phyloP scores from a whole-genome alignment of 306 rosid genomes.

The Fragaria iinumae region DNA sequence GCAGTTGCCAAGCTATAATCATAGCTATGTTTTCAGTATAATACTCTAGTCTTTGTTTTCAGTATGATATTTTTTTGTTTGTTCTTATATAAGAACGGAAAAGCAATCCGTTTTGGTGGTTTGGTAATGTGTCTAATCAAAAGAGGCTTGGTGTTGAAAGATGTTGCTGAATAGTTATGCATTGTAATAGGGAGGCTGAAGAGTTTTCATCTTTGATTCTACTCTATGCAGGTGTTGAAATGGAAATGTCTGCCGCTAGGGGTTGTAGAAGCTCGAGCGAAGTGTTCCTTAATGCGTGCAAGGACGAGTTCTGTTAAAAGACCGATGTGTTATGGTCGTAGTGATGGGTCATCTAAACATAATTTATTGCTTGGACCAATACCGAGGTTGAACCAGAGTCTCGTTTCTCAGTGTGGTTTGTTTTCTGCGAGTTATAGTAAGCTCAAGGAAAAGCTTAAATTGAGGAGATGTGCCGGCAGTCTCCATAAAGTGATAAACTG shows the following conservation, averaged over 20 bases:
- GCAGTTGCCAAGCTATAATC: not conserved
- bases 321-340: constrained; percentile 21
- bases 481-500: constrained; percentile 28
- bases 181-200: not conserved
- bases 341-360: constrained; percentile 16
- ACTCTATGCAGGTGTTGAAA: constrained; percentile 43
- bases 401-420: constrained; percentile 32
- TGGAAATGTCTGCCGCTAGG: constrained; percentile 33
- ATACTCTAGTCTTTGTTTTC: not conserved
- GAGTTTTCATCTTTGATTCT: not conserved
- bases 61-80: not conserved
- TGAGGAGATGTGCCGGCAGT: constrained; percentile 33
- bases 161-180: not conserved
- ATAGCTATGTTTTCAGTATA: not conserved
- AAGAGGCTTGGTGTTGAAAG: not conserved
- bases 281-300: constrained; percentile 10
- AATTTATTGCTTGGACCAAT: constrained; percentile 34
- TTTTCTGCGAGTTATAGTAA: constrained; percentile 36
- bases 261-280: constrained; percentile 26
- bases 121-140: not conserved
- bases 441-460: constrained; percentile 9
- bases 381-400: constrained; percentile 26
- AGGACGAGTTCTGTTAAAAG: not conserved
- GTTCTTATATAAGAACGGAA: not conserved
- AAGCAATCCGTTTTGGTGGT: not conserved